Evolutionary conservation across 768 basidiomycete species (phyloP), one percentile per base, ranked within the genome.

Genomic region (Butyriboletus loyo): DNA sequence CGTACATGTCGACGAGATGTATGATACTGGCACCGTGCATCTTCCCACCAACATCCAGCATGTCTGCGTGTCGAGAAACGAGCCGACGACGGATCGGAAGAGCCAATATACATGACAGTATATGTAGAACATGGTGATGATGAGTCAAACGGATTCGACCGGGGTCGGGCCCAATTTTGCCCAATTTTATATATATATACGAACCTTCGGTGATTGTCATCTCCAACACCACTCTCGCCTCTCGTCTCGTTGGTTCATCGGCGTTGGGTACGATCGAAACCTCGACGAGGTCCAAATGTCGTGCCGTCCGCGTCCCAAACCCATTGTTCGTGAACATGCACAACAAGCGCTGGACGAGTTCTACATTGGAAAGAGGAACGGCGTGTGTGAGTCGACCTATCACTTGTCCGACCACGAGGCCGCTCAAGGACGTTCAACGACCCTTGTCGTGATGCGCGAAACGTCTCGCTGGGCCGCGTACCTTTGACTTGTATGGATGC

Each of bases 1-100:
- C n/a, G 34, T 50, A 79, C 79, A 79, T 67, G 56, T 82, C 81
- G 32, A 82, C 73, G 24, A 83, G 53, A 49, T 73, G 73, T 4
- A 71, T 55, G 17, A 71, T 61, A 49, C 77, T 79, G 7, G 74
- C 78, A 17, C 75, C 69, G 37, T 77, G 70, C 56, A 81, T 52
- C 5, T 59, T 65, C 0, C 73, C 78, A 5, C 37, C 44, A 7
- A 44, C 32, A 41, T 75, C 73, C 34, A 79, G 62, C 75, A 80
- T 78, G 32, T 81, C 80, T 81, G 51, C 38, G 7, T 10, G 30
- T 15, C 14, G 27, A 38, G 53, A 2, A 28, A 55, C 49, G 30
- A 46, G 15, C 14, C 46, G 8, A 31, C 38, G 36, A 38, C 30
- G 30, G 13, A 6, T 14, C 19, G 19, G 37, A 22, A 10, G 19